A percentile compares a stretch with the other conserved stretches of the same genome.
These are phyloP conservation scores for Globomyces sp. DNA, from an alignment of 371 early-diverging fungal genomes.

Conservation along the genomic window DNA sequence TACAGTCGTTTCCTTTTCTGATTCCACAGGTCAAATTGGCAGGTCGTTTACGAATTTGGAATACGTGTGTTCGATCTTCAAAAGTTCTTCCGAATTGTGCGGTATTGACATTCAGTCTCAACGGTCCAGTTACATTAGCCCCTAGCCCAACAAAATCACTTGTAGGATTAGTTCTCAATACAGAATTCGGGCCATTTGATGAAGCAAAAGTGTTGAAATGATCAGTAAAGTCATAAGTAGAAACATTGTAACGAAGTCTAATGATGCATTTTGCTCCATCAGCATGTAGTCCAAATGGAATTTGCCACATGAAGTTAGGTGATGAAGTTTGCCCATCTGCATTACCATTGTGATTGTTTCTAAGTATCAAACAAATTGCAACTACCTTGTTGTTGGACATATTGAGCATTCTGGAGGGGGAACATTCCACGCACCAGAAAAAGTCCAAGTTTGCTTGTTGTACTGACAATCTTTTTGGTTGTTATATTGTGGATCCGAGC, in stretches of 20 bases:
- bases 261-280: conserved; percentile 36
- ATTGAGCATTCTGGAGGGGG: conserved; percentile 28
- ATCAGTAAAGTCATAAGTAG: conserved; percentile 29
- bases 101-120: conserved; percentile 38
- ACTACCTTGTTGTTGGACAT: conserved; percentile 24
- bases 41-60: conserved; percentile 33
- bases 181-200: conserved; percentile 24
- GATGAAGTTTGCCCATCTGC: conserved; percentile 1
- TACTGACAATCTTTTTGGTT: conserved; percentile 27
- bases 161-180: conserved; percentile 31
- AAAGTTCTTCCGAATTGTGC: conserved; percentile 39
- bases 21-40: conserved; percentile 5
- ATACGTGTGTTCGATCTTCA: conserved; percentile 42
- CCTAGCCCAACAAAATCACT: conserved; percentile 34
- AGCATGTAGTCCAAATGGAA: conserved; percentile 27
- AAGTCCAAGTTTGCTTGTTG: conserved; percentile 20
- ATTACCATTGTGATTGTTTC: conserved; percentile 34
- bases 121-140: conserved; percentile 28
- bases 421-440: conserved; percentile 15
- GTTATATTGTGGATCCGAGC: conserved; percentile 33
- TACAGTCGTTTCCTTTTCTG: neutral
- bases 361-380: neutral
- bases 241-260: conserved; percentile 41
- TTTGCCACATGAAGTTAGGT: conserved; percentile 29
- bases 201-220: conserved; percentile 19